Base-by-base conservation (phyloP, 2,329 filamentous ascomycete genomes). In the Paecilomyces niveus region DNA sequence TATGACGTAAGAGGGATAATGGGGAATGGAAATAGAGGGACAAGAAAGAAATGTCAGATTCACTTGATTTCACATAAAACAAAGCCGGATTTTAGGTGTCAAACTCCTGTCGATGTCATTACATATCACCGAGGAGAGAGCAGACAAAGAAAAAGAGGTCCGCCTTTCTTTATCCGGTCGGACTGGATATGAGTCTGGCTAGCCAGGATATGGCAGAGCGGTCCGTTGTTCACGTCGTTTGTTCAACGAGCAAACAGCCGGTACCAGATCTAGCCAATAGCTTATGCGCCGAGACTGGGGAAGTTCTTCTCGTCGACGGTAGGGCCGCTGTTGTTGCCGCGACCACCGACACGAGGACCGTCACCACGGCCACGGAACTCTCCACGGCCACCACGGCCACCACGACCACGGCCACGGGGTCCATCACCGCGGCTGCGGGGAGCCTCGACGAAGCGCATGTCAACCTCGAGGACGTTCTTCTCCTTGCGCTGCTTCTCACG, bases 401-500 rank as follows among this genome's bases (percentile, higher is more conserved):
- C 77, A 65, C 78, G 76, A 64, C 79, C 78, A 70, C 81, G 80
- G 54, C 68, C 66, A 54, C 68, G 65, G 66, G 69, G 72, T 61
- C 78, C 80, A 57, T 81, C 78, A 67, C 77, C 69, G 65, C 82
- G 76, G 59, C 77, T 74, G 68, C 82, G 80, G 66, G 84, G 81
- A 60, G 84, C 82, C 80, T 93, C 89, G 68, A 90, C 83, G 75
- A 84, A 91, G 72, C 89, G 85, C 80, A 92, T 86, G 77, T 96
- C 92, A 65, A 97, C 90, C 72, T 96, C 91, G 70, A 97, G 76
- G 74, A 89, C 78, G 77, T 90, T 85, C 88, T 97, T 97, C 80
- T 89, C 85, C 85, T 94, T 94, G 81, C 89, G 89, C 82, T 93
- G 89, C 74, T 91, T 90, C 81, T 93, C 86, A 73, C 90, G 89